Conservation (phyloP, 2,329 filamentous ascomycete genomes). For the Ascochyta pisi region DNA sequence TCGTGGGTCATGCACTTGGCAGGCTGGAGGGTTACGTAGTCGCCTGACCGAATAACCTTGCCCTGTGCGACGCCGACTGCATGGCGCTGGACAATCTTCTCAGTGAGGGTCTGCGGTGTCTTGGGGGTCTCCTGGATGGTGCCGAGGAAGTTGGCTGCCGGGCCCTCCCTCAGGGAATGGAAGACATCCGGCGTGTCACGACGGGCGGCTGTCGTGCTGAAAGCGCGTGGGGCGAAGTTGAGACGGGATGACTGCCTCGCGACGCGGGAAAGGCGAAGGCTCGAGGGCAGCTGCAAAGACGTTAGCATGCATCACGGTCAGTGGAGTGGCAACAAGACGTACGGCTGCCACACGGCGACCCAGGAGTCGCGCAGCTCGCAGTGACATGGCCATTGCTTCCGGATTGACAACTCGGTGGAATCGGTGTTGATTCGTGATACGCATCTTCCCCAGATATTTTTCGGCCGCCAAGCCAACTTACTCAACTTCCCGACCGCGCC, state of each 20-base stretch:
- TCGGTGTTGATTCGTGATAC: conserved; percentile 26
- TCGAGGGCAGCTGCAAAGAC: conserved; percentile 31
- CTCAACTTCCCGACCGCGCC: conserved; percentile 27
- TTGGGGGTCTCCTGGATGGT: conserved; percentile 62
- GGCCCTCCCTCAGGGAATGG: conserved; percentile 67
- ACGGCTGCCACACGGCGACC: conserved; percentile 40
- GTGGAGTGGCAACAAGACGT: conserved; percentile 13
- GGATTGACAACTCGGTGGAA: conserved; percentile 20
- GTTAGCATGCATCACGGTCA: conserved; percentile 23
- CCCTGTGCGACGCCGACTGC: conserved; percentile 75
- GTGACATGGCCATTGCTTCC: conserved; percentile 47
- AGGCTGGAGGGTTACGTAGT: conserved; percentile 81
- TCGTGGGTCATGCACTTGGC: conserved; percentile 86
- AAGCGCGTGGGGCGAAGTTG: conserved; percentile 33
- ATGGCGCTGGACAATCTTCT: conserved; percentile 90
- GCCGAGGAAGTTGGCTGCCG: conserved; percentile 73
- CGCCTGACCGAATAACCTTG: conserved; percentile 78
- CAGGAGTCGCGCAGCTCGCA: conserved; percentile 44
- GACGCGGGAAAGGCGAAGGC: conserved; percentile 35
- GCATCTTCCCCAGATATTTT: conserved; percentile 31
- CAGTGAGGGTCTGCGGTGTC: conserved; percentile 79
- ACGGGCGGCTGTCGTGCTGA: conserved; percentile 32
- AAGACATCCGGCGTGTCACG: conserved; percentile 55
- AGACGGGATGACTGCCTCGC: conserved; percentile 33
- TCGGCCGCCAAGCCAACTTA: conserved; percentile 27